Percentiles rank a stretch among this genome's conserved stretches.
phyloP scores from a whole-genome alignment of 176 grass and related monocot genomes.

The Hsuehochloa calcarea region DNA sequence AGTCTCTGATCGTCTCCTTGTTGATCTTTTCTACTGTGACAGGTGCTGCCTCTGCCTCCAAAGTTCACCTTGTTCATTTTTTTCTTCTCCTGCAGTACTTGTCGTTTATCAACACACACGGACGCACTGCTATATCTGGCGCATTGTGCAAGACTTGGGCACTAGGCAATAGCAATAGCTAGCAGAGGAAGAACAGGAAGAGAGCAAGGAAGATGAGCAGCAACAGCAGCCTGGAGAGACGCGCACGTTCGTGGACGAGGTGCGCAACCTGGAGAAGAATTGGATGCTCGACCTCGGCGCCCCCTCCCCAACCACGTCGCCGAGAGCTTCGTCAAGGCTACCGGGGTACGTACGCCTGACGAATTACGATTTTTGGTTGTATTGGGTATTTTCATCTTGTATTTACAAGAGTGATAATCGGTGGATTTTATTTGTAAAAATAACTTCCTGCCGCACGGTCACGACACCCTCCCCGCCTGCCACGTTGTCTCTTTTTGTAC shows the following conservation, averaged over 20 bases:
- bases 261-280: constrained; percentile 53
- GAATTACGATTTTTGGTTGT: no score
- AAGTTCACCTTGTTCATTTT: background rate
- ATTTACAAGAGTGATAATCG: no score
- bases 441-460: no score
- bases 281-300: constrained; percentile 74
- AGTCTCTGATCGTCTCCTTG: background rate
- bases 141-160: background rate
- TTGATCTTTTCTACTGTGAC: background rate
- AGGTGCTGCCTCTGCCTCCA: background rate
- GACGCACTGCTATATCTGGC: background rate
- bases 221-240: constrained; percentile 52
- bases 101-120: background rate
- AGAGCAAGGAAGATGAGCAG: constrained; percentile 26
- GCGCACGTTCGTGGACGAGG: constrained; percentile 62
- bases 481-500: no score
- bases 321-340: constrained; percentile 86
- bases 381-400: no score
- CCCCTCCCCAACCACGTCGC: constrained; percentile 77
- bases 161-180: background rate
- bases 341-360: constrained; percentile 49
- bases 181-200: background rate
- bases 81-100: background rate
- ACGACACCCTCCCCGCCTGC: no score
- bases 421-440: no score